Conservation (phyloP, 2,329 filamentous ascomycete species). For the Orbilia javanica region DNA sequence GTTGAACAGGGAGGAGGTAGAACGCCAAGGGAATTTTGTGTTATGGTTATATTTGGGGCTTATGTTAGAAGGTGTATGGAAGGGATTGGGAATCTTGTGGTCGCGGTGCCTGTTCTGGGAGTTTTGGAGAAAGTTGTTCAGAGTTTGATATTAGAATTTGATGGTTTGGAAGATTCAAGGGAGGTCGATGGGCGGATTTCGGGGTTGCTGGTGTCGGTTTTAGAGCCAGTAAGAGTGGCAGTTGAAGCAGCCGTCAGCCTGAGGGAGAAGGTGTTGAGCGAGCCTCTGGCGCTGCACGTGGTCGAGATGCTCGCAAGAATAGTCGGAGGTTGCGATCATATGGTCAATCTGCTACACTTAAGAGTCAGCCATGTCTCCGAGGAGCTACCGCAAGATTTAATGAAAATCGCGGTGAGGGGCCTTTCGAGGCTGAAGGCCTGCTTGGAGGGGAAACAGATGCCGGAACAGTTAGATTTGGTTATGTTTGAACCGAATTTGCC, state of each 20-base stretch:
- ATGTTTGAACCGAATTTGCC: slow-evolving; percentile 39
- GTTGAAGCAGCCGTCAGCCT: slow-evolving; percentile 27
- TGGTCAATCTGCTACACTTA: slow-evolving; percentile 38
- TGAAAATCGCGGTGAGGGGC: slow-evolving; percentile 32
- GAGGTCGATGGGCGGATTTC: slow-evolving; percentile 43
- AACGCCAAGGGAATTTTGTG: slow-evolving; percentile 35
- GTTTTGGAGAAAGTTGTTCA: slow-evolving; percentile 21
- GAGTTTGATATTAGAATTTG: slow-evolving; percentile 32
- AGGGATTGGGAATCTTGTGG: slow-evolving; percentile 29
- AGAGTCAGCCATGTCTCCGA: slow-evolving; percentile 32
- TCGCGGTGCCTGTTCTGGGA: slow-evolving; percentile 31
- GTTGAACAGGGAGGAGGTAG: slow-evolving; percentile 18
- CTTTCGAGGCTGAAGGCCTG: slow-evolving; percentile 35
- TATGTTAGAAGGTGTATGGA: slow-evolving; percentile 35
- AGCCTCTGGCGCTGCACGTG: slow-evolving; percentile 31
- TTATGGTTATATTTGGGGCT: slow-evolving; percentile 26
- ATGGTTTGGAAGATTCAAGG: slow-evolving; percentile 41
- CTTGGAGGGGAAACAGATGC: neutral
- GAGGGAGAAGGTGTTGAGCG: neutral
- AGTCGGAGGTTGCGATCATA: slow-evolving; percentile 22
- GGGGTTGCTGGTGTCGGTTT: slow-evolving; percentile 26
- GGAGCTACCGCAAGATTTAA: slow-evolving; percentile 25
- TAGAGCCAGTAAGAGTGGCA: slow-evolving; percentile 36
- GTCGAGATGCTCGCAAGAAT: slow-evolving; percentile 24
- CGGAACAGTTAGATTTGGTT: slow-evolving; percentile 40